Base-by-base conservation (phyloP, 768 basidiomycete genomes). In the Hygrophoropsis aurantiaca region DNA sequence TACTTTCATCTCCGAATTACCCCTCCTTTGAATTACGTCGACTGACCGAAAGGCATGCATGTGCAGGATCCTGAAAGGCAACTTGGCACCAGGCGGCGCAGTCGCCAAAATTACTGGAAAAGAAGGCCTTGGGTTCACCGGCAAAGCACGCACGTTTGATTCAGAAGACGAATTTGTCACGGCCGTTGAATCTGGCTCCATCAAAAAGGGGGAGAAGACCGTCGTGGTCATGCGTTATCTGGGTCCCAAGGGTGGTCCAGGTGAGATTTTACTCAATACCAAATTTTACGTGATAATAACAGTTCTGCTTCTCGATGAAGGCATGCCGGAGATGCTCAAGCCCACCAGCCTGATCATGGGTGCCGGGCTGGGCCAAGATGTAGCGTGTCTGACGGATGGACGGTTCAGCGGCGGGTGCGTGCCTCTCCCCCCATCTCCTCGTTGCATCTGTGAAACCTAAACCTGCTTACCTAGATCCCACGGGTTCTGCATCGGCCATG, bases 311-410 rank as follows among this genome's bases (percentile, higher is more conserved):
- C n/a, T n/a, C n/a, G n/a, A n/a, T 46, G 37, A 61, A 87, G 93
- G 94, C 53, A 99, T 99, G 95, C 95, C 94, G 41, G 97, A 99
- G 74, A 99, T 99, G 97, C 78, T 98, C 49, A 97, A 97, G 66
- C 94, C 94, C 20, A 98, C 95, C 25, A 91, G 90, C 73, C 66
- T 98, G 60, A 94, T 99, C 67, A 98, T 99, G 91, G 97, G 97
- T 46, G 97, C 97, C 11, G 97, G 97, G 10, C 78, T 98, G 10
- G 97, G 97, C 10, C 74, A 87, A 55, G 95, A 98, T 57, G 97
- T 98, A 40, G 95, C 95, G 32, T 97, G 92, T 67, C 69, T 99
- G 55, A 99, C 97, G 15, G 95, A 99, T 70, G 97, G 97, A 42
- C 84, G 97, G 55, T 99, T 99, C 76, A 92, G 90, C 64, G 94